phyloP scores from a whole-genome alignment of 1,284 basidiomycete species.

The Malassezia vespertilionis region DNA sequence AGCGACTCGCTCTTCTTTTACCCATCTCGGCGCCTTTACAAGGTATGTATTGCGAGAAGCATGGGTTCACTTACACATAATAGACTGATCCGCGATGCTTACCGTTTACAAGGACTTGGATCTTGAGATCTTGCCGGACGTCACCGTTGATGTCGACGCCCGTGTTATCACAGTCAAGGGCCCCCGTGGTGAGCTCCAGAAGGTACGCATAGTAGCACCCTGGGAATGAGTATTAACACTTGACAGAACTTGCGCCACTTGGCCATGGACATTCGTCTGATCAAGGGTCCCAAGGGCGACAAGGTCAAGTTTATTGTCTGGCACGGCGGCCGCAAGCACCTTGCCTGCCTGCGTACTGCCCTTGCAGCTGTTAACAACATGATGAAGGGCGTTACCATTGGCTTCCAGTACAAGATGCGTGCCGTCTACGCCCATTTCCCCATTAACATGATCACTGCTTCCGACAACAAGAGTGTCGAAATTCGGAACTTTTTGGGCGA shows the following conservation, averaged over 20 bases:
- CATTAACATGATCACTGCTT: constrained; percentile 95
- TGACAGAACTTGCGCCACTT: constrained; percentile 46
- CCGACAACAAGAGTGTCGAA: constrained; percentile 66
- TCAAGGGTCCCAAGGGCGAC: constrained; percentile 52
- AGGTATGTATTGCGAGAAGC: constrained; percentile 9
- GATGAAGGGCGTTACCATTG: constrained; percentile 75
- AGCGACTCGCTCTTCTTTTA: constrained; percentile 10
- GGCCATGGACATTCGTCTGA: constrained; percentile 47
- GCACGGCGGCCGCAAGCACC: constrained; percentile 97
- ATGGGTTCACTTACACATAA: background rate
- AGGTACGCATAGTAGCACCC: constrained; percentile 28
- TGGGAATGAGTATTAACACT: background rate
- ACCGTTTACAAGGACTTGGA: constrained; percentile 48
- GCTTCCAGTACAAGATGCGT: constrained; percentile 86
- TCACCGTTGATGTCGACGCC: constrained; percentile 37
- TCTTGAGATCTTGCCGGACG: constrained; percentile 39
- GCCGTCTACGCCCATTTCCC: constrained; percentile 99
- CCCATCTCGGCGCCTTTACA: constrained; percentile 17
- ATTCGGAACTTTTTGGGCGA: constrained; percentile 98
- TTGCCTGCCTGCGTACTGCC: constrained; percentile 93
- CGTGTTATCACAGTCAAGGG: constrained; percentile 46
- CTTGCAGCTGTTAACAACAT: constrained; percentile 91
- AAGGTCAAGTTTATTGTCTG: constrained; percentile 87
- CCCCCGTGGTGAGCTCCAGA: constrained; percentile 44
- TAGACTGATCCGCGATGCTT: constrained; percentile 30